These are phyloP conservation scores for Microdochium nivale DNA, from an alignment of 2,329 filamentous ascomycete genomes.

Conservation along the genomic window DNA sequence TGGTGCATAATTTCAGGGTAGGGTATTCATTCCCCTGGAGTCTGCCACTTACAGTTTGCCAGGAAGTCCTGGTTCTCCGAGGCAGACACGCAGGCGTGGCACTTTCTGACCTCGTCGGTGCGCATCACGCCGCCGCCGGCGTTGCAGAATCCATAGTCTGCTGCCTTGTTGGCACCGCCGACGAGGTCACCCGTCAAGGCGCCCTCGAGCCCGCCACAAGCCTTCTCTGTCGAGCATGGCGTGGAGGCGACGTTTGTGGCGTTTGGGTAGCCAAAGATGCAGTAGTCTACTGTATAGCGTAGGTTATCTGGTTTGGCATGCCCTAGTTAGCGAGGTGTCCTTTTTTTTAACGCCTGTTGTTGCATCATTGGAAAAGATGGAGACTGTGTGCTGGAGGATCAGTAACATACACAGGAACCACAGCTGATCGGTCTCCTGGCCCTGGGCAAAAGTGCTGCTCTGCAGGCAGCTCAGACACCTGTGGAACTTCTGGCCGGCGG, in stretches of 20 bases:
- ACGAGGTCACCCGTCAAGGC: conserved; percentile 31
- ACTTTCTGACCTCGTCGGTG: conserved; percentile 25
- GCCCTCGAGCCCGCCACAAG: conserved; percentile 35
- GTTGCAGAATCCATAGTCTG: conserved; percentile 39
- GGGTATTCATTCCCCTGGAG: not conserved
- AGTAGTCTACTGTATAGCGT: conserved; percentile 42
- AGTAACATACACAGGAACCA: conserved; percentile 54
- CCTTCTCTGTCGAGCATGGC: conserved; percentile 41
- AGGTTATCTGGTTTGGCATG: conserved; percentile 36
- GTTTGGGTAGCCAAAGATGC: conserved; percentile 43
- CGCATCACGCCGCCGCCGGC: conserved; percentile 27
- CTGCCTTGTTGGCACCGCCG: conserved; percentile 15
- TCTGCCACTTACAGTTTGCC: conserved; percentile 37
- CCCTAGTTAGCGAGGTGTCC: not conserved
- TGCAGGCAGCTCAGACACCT: conserved; percentile 44
- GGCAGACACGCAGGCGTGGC: conserved; percentile 35
- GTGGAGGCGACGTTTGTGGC: conserved; percentile 32
- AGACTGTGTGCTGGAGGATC: too few species aligned
- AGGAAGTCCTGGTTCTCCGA: conserved; percentile 32
- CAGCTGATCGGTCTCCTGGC: conserved; percentile 40
- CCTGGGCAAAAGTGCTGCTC: conserved; percentile 37
- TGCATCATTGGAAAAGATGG: not conserved
- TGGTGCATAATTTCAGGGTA: not conserved
- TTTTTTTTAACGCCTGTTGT: not conserved
- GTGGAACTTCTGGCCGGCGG: conserved; percentile 35